Evolutionary conservation across 441 rosid species (phyloP).

Genomic region (Populus hybrid): DNA sequence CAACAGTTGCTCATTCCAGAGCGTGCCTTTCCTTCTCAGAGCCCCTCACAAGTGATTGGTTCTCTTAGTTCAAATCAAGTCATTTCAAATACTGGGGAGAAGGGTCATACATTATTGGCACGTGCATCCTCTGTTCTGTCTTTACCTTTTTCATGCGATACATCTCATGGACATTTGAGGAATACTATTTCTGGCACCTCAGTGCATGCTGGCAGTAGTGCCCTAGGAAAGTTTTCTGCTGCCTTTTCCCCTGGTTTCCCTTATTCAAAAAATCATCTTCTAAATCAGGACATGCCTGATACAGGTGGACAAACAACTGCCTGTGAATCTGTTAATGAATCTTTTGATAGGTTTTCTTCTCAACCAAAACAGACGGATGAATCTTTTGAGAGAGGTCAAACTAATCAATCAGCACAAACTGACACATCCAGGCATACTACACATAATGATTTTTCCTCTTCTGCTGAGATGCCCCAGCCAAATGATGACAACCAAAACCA

Average conservation of each 20-base stretch:
- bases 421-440: conserved; percentile 22
- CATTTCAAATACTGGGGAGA: conserved; percentile 38
- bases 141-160: conserved; percentile 32
- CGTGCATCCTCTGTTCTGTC: conserved; percentile 45
- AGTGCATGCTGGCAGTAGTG: conserved; percentile 30
- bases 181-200: conserved; percentile 23
- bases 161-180: conserved; percentile 37
- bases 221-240: conserved; percentile 30
- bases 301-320: conserved; percentile 31
- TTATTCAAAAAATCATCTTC: conserved; percentile 41
- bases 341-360: conserved; percentile 38
- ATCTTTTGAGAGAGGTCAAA: conserved; percentile 40
- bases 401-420: conserved; percentile 32
- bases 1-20: conserved; percentile 47
- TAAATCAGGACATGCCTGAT: conserved; percentile 39
- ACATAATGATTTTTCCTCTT: conserved; percentile 28
- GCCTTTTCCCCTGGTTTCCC: conserved; percentile 43
- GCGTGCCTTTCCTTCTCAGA: conserved; percentile 36
- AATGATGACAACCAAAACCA: conserved; percentile 27
- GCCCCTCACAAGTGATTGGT: conserved; percentile 32
- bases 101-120: conserved; percentile 41
- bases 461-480: conserved; percentile 32
- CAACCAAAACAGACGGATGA: conserved; percentile 37
- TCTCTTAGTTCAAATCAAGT: conserved; percentile 25
- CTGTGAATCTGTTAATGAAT: conserved; percentile 30